These are phyloP conservation scores for Phytopythium oedochilum DNA, from an alignment of 352 stramenopile genomes.

Conservation along the genomic window DNA sequence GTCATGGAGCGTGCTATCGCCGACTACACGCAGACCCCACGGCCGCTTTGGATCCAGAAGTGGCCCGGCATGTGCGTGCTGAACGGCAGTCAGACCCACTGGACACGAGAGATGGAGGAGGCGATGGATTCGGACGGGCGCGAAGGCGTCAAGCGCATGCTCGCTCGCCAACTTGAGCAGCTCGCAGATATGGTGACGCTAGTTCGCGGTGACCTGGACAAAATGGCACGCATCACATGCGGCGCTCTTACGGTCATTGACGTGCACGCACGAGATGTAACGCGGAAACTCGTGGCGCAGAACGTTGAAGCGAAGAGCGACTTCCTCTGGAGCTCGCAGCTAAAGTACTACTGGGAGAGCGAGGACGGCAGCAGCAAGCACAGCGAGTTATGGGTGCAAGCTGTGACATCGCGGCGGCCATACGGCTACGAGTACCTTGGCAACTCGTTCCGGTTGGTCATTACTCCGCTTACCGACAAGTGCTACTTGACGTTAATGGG, in stretches of 20 bases:
- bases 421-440: constrained; percentile 95
- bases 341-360: constrained; percentile 94
- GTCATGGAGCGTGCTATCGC: constrained; percentile 91
- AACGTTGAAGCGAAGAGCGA: constrained; percentile 87
- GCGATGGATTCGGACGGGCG: constrained; percentile 74
- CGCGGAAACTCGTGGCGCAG: constrained; percentile 78
- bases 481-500: constrained; percentile 96
- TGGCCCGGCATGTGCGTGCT: constrained; percentile 93
- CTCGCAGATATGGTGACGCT: constrained; percentile 95
- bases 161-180: constrained; percentile 87
- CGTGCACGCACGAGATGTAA: constrained; percentile 93
- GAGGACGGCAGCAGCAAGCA: constrained; percentile 9
- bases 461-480: constrained; percentile 94
- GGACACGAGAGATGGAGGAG: constrained; percentile 93
- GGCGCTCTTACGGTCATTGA: constrained; percentile 94
- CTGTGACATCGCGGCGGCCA: constrained; percentile 87
- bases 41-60: constrained; percentile 95
- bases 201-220: constrained; percentile 85
- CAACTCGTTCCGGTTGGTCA: constrained; percentile 93
- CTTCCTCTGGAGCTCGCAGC: constrained; percentile 93
- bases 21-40: constrained; percentile 87
- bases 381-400: constrained; percentile 82
- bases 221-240: constrained; percentile 89
- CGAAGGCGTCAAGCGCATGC: constrained; percentile 88
- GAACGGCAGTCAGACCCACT: constrained; percentile 95